A percentile compares a stretch with the other conserved stretches of the same genome.
Conservation (phyloP, 2,329 filamentous ascomycete species). For the Coleophoma crateriformis region DNA sequence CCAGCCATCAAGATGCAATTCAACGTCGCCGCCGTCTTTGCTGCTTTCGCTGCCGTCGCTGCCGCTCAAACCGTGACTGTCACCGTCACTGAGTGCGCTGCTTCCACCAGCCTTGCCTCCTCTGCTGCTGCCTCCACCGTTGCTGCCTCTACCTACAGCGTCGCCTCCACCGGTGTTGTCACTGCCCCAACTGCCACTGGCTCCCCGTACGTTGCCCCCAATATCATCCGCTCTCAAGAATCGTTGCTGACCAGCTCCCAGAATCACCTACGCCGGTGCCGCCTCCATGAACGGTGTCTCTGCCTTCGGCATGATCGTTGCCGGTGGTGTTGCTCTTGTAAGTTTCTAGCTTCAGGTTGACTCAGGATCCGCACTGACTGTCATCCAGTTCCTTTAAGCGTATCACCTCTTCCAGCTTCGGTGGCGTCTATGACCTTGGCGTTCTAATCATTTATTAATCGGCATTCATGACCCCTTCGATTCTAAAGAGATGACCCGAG, state of each 20-base stretch:
- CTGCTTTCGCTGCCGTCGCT: conserved; percentile 22
- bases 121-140: conserved; percentile 5
- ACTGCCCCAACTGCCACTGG: conserved; percentile 10
- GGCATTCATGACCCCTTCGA: conserved; percentile 14
- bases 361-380: conserved; percentile 8
- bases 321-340: conserved; percentile 28
- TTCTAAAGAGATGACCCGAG: conserved; percentile 11
- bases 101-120: conserved; percentile 5
- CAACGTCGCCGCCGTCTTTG: conserved; percentile 19
- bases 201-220: conserved; percentile 11
- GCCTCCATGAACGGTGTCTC: conserved; percentile 21
- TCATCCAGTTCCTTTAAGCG: conserved; percentile 22
- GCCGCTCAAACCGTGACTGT: conserved; percentile 3
- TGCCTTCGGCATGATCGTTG: conserved; percentile 24
- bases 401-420: conserved; percentile 12
- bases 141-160: conserved; percentile 3
- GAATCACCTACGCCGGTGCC: conserved; percentile 22
- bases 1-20: conserved; percentile 28
- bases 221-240: conserved; percentile 15
- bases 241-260: no score
- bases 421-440: conserved; percentile 14
- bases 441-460: conserved; percentile 15
- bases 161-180: conserved; percentile 12
- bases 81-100: conserved; percentile 1
- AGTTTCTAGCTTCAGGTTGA: conserved; percentile 3